Base-by-base conservation (phyloP, 176 grass and related monocot genomes). In the Puya raimondii region DNA sequence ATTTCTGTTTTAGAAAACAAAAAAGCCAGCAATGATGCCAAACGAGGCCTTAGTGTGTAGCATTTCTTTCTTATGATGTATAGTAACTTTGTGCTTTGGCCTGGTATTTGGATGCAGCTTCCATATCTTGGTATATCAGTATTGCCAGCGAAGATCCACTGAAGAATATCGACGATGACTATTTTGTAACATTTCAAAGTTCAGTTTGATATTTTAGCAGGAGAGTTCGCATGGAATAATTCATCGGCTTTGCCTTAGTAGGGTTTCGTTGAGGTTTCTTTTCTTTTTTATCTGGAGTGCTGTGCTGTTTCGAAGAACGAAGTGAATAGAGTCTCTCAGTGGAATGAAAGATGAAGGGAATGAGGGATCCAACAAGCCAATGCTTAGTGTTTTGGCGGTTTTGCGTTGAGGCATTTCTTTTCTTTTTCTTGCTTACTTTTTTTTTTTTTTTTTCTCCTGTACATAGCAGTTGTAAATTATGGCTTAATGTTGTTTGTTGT, bases 61-160 rank as follows among this genome's bases (percentile, higher is more conserved):
- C 14, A 16, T 10, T 27, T 57, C 17, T 71, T 50, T 70, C 49
- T 50, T 20, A 21, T 8, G 13, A 57, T 11, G 14, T 33, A 56
- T 70, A 15, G 23, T 12, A 21, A 12, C 72, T 72, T 68, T 49
- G 68, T 86, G 78, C 75, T 10, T 77, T 80, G 64, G 29, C 76
- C 33, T 96, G 77, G 86, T 76, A 70, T 69, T 29, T 89, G 76
- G 76, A 83, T 51, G 90, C 76, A 89, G 93, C 80, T 9, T 82
- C 86, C 54, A 92, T 96, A 76, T 90, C 89, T 6, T 96, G 93
- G 93, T 96, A 80, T 49, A 96, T 92, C 70, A 89, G 81, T 73
- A 79, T 85, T 72, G 80, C 74, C 49, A 83, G 76, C 11, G 92
- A 88, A 13, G 85, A 96, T 81, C 81, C 85, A 12, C 14, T 92